Conservation (phyloP, 345 rosid genomes). For the Citrus australasica region DNA sequence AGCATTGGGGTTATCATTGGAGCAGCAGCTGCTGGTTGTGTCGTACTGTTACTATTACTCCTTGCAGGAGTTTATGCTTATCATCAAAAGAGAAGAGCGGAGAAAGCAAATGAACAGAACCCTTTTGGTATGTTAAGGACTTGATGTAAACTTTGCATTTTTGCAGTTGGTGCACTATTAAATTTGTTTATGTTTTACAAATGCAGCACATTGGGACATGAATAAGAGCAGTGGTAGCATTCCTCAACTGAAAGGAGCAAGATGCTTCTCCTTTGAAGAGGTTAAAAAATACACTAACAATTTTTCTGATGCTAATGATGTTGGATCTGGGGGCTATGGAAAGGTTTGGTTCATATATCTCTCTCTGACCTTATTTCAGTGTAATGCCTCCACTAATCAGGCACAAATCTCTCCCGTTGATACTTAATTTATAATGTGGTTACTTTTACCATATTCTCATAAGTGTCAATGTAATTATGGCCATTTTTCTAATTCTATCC, state of each 20-base stretch:
- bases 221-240: conserved; percentile 50
- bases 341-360: conserved; percentile 46
- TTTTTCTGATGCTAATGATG: conserved; percentile 62
- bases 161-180: conserved; percentile 18
- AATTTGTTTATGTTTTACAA: neutral
- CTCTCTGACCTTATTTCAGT: neutral
- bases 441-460: too few relatives aligned
- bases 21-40: conserved; percentile 56
- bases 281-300: conserved; percentile 60
- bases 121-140: conserved; percentile 58
- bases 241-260: conserved; percentile 80
- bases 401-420: neutral
- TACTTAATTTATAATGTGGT: too few relatives aligned
- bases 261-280: conserved; percentile 71
- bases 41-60: conserved; percentile 47
- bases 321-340: conserved; percentile 94
- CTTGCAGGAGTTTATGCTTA: conserved; percentile 67
- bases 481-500: too few relatives aligned
- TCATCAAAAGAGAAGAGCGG: conserved; percentile 71
- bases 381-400: neutral
- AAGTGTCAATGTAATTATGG: too few relatives aligned
- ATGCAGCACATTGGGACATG: conserved; percentile 65
- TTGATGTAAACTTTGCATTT: neutral
- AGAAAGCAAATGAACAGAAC: conserved; percentile 50
- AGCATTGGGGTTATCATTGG: conserved; percentile 55